Percentiles rank a stretch among this genome's conserved stretches.
Evolutionary conservation across 2,329 filamentous ascomycete species (phyloP).

Genomic region (Colletotrichum musae): DNA sequence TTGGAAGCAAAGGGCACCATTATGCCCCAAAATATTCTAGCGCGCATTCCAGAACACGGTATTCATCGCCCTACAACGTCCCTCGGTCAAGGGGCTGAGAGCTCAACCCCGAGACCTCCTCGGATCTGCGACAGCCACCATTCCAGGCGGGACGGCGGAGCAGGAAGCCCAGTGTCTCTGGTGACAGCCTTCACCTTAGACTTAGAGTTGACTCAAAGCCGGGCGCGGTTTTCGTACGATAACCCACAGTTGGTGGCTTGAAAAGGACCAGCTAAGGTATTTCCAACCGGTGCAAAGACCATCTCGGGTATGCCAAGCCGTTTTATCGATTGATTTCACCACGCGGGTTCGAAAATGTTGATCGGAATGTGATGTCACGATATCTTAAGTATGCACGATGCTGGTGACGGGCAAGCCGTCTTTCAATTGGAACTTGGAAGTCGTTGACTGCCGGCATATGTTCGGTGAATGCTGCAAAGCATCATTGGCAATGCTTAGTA

Average conservation of each 20-base stretch:
- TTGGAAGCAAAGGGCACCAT: not conserved
- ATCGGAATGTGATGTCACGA: too few relatives aligned
- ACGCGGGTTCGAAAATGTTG: too few relatives aligned
- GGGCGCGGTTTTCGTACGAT: conserved; percentile 12
- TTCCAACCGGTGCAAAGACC: too few relatives aligned
- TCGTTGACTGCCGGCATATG: too few relatives aligned
- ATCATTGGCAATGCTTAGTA: too few relatives aligned
- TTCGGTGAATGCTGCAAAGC: too few relatives aligned
- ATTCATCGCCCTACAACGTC: not conserved
- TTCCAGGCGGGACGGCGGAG: conserved; percentile 5
- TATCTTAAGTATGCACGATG: too few relatives aligned
- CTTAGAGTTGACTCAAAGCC: not conserved
- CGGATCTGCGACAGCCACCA: conserved; percentile 11
- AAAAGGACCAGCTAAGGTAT: not conserved
- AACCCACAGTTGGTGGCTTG: conserved; percentile 11
- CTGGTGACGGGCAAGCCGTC: too few relatives aligned
- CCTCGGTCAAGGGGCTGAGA: conserved; percentile 1
- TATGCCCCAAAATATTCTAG: conserved; percentile 2
- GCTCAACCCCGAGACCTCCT: conserved; percentile 1
- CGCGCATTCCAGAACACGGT: conserved; percentile 15
- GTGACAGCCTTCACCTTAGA: not conserved
- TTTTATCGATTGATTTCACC: not conserved
- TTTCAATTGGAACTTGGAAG: too few relatives aligned
- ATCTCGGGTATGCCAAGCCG: too few relatives aligned
- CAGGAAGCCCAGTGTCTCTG: not conserved